Base-by-base conservation (phyloP, 257 asterid species). In the Nicotiana benthamiana region DNA sequence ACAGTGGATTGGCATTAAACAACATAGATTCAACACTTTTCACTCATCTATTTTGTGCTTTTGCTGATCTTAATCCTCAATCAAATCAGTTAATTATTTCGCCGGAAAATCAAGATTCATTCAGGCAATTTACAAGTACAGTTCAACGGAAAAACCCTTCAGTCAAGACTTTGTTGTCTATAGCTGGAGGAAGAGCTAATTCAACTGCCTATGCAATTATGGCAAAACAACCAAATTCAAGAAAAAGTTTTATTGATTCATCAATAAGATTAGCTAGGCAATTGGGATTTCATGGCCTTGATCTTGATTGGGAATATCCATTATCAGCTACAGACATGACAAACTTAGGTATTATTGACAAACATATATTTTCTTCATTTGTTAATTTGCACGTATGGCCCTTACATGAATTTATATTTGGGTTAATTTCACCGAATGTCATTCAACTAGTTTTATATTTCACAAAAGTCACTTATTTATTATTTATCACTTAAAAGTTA, bases 31-130 rank as follows among this genome's bases (percentile, higher is more conserved):
- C 94, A 77, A 53, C 85, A 17, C 83, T 82, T 27, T 90, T 85
- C 86, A 87, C 94, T 2, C 94, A 90, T 66, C 81, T 90, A 63
- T 88, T 89, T 70, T 90, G 88, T 61, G 92, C 92, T 10, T 90
- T 90, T 65, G 88, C 92, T n/a, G 32, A 82, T 46, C 86, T 90
- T 70, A 77, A 87, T n/a, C 20, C 92, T 2, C 74, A 77, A n/a
- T 75, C 88, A 77, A 43, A 83, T 24, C 84, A 83, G 68, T 74
- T 89, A 74, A 59, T 87, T 15, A 56, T 90, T 76, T 61, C 88
- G 48, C 12, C 94, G 74, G 15, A 88, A 2, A 64, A 85, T 75
- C 46, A 75, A 36, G 86, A 81, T 61, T 24, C 87, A 0, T 90
- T 90, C 79, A 54, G 84, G 1, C 87, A 82, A 32, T 90, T 88